Evolutionary conservation across 2,329 filamentous ascomycete genomes (phyloP).

Genomic region (Colletotrichum sp.): DNA sequence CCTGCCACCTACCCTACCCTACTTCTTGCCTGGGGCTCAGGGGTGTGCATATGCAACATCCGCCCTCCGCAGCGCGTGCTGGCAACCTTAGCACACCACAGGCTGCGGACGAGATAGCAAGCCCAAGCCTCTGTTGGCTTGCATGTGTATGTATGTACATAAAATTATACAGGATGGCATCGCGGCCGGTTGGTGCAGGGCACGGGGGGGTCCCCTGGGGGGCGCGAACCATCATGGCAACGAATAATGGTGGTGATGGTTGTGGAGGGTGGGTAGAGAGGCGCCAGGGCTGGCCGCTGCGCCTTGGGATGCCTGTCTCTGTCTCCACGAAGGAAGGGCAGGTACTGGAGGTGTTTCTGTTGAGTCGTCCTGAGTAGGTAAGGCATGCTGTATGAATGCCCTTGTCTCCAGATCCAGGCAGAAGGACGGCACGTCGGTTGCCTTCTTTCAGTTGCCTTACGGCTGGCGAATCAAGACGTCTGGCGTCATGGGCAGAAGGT

Average conservation of each 20-base stretch:
- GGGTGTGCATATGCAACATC: background rate
- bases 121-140: conserved; percentile 1
- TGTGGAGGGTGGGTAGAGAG: conserved; percentile 3
- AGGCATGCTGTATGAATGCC: background rate
- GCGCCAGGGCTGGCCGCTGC: conserved; percentile 4
- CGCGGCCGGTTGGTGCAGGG: background rate
- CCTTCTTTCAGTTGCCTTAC: conserved; percentile 7
- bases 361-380: background rate
- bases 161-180: background rate
- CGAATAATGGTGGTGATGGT: background rate
- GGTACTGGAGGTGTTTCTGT: background rate
- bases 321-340: background rate
- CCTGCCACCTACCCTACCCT: background rate
- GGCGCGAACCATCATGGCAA: background rate
- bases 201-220: background rate
- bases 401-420: conserved; percentile 1
- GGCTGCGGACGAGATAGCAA: background rate
- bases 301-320: background rate
- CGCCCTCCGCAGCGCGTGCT: background rate
- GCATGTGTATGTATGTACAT: background rate
- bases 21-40: background rate
- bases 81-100: conserved; percentile 2
- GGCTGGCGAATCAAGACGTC: background rate
- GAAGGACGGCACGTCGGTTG: background rate
- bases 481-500: background rate